Base-by-base conservation (phyloP, 1,139 yeast species). In the Yamadazyma buinensis region DNA sequence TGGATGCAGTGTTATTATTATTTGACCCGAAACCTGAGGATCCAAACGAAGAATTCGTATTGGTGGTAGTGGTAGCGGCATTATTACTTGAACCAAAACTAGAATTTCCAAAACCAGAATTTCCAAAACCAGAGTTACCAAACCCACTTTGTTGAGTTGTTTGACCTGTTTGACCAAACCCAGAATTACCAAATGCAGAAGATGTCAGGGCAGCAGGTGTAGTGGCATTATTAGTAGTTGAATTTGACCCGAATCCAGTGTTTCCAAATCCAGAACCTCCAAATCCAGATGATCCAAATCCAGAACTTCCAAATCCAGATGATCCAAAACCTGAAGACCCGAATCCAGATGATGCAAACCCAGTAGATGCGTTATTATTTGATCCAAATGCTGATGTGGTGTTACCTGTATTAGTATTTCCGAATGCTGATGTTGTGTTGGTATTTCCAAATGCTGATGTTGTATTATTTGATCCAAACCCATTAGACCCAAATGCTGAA, bases 291-390 rank as follows among this genome's bases (percentile, higher is more conserved):
- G 15, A 5, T 5, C 37, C 39, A 34, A 34, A 30, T 7, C 24
- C 39, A 12, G 36, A 20, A 20, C 15, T 19, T 17, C 14, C 14
- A n/a, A 23, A 8, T 12, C n/a, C 23, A 12, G 44, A 42, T 3
- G 39, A 26, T 11, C 40, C 34, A 33, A 33, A 30, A 6, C 40
- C 46, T 25, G 33, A 33, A 3, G 24, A 31, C n/a, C 46, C 34
- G 13, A 37, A 38, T 15, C 40, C 28, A 15, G 50, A 35, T 10
- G 40, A 27, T 21, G 34, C 38, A 26, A 39, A 37, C 4, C 39
- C 44, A 8, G 40, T 24, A 19, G n/a, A 23, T 20, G 54, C 55
- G 44, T 22, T 19, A 23, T 15, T 15, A 21, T 26, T 13, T 6
- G 12, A 13, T 8, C 28, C 29, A 25, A 26, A 26, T 5, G 21